Percentiles rank a stretch among this genome's conserved stretches.
Conservation (phyloP, 768 basidiomycete species). For the Lactifluus hygrophoroides region DNA sequence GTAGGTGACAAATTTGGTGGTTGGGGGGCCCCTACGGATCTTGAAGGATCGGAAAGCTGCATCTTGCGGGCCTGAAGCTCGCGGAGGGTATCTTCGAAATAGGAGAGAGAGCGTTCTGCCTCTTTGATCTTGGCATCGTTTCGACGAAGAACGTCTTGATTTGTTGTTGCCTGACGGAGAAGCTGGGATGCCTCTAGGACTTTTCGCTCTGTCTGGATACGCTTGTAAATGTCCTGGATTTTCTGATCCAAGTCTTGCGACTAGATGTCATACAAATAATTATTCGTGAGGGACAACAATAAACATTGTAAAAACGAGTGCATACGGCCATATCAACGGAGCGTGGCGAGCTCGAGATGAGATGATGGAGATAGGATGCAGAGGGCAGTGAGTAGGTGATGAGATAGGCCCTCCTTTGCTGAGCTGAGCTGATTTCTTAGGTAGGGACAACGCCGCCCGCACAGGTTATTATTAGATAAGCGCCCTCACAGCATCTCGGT, state of each 20-base stretch:
- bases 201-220: slow-evolving; percentile 89
- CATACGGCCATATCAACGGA: slow-evolving; percentile 15
- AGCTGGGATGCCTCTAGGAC: slow-evolving; percentile 78
- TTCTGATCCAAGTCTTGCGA: slow-evolving; percentile 76
- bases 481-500: neutral
- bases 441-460: neutral
- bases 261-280: slow-evolving; percentile 18
- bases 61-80: slow-evolving; percentile 75
- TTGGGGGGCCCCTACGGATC: slow-evolving; percentile 29
- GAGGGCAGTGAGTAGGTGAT: neutral
- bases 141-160: slow-evolving; percentile 75
- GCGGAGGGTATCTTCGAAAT: slow-evolving; percentile 80
- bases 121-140: slow-evolving; percentile 84
- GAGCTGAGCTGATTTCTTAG: neutral
- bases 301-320: neutral
- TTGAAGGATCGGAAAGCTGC: slow-evolving; percentile 45
- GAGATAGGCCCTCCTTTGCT: slow-evolving; percentile 6
- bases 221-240: slow-evolving; percentile 83
- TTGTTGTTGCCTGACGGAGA: slow-evolving; percentile 73
- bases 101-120: slow-evolving; percentile 72
- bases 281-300: slow-evolving; percentile 2
- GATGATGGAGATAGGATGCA: neutral
- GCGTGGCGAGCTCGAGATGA: slow-evolving; percentile 9
- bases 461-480: slow-evolving; percentile 17
- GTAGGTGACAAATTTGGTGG: slow-evolving; percentile 12